Percentiles rank a stretch among this genome's conserved stretches.
Conservation (phyloP, 305 asterid genomes). For the Fraxinus platypoda region DNA sequence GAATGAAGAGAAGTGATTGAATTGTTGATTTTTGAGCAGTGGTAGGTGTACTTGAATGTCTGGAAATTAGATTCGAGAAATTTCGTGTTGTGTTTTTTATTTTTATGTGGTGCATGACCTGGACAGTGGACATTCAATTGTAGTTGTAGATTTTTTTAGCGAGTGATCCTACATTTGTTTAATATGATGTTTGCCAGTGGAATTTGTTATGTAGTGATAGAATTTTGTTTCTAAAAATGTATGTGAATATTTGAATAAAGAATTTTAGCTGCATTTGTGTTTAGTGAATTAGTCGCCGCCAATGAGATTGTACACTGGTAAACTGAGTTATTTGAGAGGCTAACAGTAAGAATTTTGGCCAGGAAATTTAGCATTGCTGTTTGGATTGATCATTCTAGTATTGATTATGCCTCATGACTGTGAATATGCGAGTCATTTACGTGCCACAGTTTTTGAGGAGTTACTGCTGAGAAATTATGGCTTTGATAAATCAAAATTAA, state of each 20-base stretch:
- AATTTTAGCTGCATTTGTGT: not conserved
- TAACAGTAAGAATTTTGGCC: not conserved
- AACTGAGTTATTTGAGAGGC: constrained; percentile 8
- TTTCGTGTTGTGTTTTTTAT: constrained; percentile 16
- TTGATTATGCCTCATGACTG: not conserved
- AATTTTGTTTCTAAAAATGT: constrained; percentile 13
- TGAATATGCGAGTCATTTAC: not conserved
- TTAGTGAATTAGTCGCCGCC: not conserved
- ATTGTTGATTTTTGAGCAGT: constrained; percentile 10
- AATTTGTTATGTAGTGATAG: not conserved
- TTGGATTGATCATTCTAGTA: constrained; percentile 8
- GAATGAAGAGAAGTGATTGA: constrained; percentile 21
- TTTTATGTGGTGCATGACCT: constrained; percentile 19
- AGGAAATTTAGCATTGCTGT: constrained; percentile 1
- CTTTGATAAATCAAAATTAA: not conserved
- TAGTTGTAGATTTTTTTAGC: not conserved
- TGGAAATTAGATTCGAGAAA: constrained; percentile 18
- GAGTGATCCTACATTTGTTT: constrained; percentile 15
- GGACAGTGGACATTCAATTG: not conserved
- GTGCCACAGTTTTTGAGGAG: not conserved
- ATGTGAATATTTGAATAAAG: not conserved
- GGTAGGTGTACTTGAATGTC: constrained; percentile 31
- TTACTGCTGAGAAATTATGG: not conserved
- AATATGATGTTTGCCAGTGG: constrained; percentile 10
- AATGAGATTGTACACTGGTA: not conserved